Evolutionary conservation across 306 rosid genomes (phyloP).

Genomic region (Gleditsia sinensis): DNA sequence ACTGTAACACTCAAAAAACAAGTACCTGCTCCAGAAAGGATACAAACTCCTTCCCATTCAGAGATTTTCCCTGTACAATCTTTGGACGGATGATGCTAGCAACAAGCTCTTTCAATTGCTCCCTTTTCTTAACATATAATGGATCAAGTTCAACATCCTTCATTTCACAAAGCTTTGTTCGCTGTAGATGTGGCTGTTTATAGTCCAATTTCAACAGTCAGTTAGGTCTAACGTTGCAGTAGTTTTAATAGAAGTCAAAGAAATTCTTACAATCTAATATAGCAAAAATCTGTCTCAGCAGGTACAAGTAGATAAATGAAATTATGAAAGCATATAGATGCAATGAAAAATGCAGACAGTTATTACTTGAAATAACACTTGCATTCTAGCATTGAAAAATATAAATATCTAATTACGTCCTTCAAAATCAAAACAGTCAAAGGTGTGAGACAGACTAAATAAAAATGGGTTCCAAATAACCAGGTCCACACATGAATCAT

Average conservation of each 20-base stretch:
- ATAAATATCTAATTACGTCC: neutral
- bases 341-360: neutral
- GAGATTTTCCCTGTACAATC: constrained; percentile 75
- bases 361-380: constrained; percentile 7
- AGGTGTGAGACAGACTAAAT: neutral
- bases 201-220: constrained; percentile 31
- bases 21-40: constrained; percentile 82
- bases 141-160: constrained; percentile 83
- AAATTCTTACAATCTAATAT: neutral
- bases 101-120: constrained; percentile 76
- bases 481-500: neutral
- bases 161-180: constrained; percentile 94
- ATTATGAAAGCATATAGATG: neutral
- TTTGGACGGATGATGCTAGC: constrained; percentile 78
- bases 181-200: constrained; percentile 88
- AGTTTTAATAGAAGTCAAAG: neutral
- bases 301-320: neutral
- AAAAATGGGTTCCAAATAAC: constrained; percentile 11
- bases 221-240: constrained; percentile 5
- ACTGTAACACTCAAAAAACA: constrained; percentile 4
- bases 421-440: neutral
- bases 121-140: constrained; percentile 68
- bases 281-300: neutral
- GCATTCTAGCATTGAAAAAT: too few species aligned
- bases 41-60: constrained; percentile 84